A percentile compares a stretch with the other conserved stretches of the same genome.
Evolutionary conservation across 495 filamentous ascomycete genomes (phyloP).

Genomic region (Lasiosphaeria miniovina): DNA sequence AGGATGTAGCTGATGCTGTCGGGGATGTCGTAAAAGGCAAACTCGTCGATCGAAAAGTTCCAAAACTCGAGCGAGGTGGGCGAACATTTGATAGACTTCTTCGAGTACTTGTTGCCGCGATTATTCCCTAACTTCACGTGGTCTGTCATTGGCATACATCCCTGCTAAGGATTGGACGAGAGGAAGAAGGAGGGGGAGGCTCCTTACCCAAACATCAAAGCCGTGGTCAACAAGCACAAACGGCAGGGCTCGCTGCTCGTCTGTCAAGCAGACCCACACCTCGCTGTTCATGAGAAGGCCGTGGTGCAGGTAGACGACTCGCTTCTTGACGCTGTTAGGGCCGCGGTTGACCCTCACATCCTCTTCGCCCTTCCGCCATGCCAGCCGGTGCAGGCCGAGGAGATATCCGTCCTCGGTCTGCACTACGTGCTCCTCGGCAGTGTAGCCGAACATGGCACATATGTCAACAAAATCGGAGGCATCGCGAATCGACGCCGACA

Average conservation of each 20-base stretch:
- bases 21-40: conserved; percentile 96
- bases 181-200: conserved; percentile 11
- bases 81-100: conserved; percentile 74
- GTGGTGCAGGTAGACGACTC: conserved; percentile 92
- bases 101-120: conserved; percentile 96
- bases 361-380: conserved; percentile 78
- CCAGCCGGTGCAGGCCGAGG: conserved; percentile 82
- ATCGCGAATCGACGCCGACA: conserved; percentile 54
- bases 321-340: conserved; percentile 67
- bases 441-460: conserved; percentile 83
- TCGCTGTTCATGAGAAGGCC: conserved; percentile 98
- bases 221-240: conserved; percentile 88
- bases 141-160: conserved; percentile 2
- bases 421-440: conserved; percentile 92
- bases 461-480: conserved; percentile 91
- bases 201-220: conserved; percentile 88
- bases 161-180: neutral
- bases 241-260: conserved; percentile 78
- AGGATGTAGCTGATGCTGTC: conserved; percentile 92
- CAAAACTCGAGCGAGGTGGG: conserved; percentile 79
- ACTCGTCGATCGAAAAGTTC: conserved; percentile 97
- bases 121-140: conserved; percentile 75
- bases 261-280: conserved; percentile 92
- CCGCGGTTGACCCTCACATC: conserved; percentile 69
- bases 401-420: conserved; percentile 94